Conservation (phyloP, 306 rosid genomes). For the Trichosanthes cucumerina region DNA sequence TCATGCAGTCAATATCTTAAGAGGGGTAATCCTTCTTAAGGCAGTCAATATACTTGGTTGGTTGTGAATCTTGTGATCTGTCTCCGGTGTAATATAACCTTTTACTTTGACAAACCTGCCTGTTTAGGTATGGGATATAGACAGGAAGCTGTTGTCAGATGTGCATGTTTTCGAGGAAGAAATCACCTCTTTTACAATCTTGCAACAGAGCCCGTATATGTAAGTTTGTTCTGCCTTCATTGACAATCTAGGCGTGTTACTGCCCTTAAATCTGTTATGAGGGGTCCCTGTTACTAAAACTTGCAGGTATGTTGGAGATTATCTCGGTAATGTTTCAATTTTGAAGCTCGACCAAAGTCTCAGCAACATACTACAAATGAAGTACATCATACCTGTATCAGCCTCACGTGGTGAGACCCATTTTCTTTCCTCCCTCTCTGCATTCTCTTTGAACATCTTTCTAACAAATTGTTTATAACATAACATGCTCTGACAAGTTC, state of each 20-base stretch:
- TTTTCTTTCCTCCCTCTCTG: not conserved
- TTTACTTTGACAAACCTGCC: not conserved
- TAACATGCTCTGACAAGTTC: not conserved
- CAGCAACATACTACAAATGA: constrained; percentile 39
- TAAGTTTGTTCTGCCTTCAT: constrained; percentile 28
- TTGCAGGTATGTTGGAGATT: constrained; percentile 69
- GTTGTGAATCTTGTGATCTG: too few species aligned
- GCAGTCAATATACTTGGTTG: not conserved
- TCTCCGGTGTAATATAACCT: not conserved
- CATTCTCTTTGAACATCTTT: constrained; percentile 1
- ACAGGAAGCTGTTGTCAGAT: constrained; percentile 37
- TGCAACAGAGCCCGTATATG: constrained; percentile 52
- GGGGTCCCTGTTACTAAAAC: not conserved
- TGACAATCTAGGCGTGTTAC: not conserved
- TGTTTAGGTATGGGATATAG: constrained; percentile 78
- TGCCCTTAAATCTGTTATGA: not conserved
- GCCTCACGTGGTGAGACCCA: constrained; percentile 56
- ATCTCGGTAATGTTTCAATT: constrained; percentile 57
- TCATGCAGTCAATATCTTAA: not conserved
- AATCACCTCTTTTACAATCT: constrained; percentile 46
- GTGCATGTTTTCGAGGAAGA: constrained; percentile 39
- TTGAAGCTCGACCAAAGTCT: constrained; percentile 55
- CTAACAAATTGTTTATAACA: not conserved
- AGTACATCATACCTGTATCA: constrained; percentile 52
- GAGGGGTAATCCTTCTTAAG: not conserved